Evolutionary conservation across 352 stramenopile species (phyloP).

Genomic region (Pythium sukuiense): DNA sequence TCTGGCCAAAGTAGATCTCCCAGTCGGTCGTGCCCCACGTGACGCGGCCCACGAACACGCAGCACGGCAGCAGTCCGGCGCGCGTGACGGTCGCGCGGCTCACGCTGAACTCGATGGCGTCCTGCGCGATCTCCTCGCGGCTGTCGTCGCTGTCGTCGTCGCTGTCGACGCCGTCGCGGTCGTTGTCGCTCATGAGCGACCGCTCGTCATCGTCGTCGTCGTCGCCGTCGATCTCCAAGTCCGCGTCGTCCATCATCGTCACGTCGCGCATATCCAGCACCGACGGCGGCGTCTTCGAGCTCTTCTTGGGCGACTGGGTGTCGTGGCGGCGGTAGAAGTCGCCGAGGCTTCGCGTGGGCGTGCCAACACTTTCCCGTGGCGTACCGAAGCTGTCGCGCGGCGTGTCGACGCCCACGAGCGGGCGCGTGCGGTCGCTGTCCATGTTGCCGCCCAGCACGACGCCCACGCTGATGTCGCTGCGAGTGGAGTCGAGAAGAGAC

Average conservation of each 20-base stretch:
- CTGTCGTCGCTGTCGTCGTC: conserved; percentile 42
- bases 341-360: background rate
- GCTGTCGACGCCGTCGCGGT: conserved; percentile 39
- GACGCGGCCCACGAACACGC: conserved; percentile 79
- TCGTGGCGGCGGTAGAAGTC: no score
- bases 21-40: conserved; percentile 76
- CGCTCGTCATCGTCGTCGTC: conserved; percentile 32
- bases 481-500: conserved; percentile 10
- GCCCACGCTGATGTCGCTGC: background rate
- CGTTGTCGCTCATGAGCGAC: conserved; percentile 32
- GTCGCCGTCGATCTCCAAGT: conserved; percentile 21
- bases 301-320: no score
- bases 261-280: conserved; percentile 32
- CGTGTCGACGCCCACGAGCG: background rate
- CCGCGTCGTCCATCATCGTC: conserved; percentile 29
- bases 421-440: background rate
- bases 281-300: background rate
- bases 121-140: conserved; percentile 63
- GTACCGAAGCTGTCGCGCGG: background rate
- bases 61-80: conserved; percentile 73
- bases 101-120: conserved; percentile 77
- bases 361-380: background rate
- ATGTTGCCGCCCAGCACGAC: background rate
- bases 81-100: conserved; percentile 69
- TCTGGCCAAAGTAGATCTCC: conserved; percentile 88